Evolutionary conservation across 768 basidiomycete genomes (phyloP).

Genomic region (Leucogyrophana mollusca): DNA sequence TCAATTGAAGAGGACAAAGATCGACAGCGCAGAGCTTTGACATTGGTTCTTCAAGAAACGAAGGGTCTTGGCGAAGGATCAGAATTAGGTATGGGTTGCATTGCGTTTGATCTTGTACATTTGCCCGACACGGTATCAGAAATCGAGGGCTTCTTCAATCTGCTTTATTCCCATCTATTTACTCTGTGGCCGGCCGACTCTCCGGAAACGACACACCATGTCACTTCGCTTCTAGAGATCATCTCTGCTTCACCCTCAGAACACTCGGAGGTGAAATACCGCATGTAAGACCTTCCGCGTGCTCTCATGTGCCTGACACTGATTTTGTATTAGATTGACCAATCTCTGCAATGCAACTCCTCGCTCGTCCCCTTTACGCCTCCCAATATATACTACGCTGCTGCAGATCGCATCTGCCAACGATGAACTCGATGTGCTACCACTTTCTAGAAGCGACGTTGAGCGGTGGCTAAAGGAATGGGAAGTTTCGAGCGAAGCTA

Average conservation of each 20-base stretch:
- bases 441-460: slow-evolving; percentile 58
- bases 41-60: slow-evolving; percentile 57
- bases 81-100: slow-evolving; percentile 60
- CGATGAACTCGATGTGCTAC: slow-evolving; percentile 61
- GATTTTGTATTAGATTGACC: slow-evolving; percentile 51
- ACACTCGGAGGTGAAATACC: slow-evolving; percentile 64
- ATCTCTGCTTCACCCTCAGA: slow-evolving; percentile 56
- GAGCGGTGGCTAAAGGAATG: slow-evolving; percentile 80
- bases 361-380: slow-evolving; percentile 61
- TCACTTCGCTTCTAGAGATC: slow-evolving; percentile 48
- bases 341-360: slow-evolving; percentile 81
- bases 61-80: slow-evolving; percentile 73
- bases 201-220: slow-evolving; percentile 50
- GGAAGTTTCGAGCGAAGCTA: slow-evolving; percentile 62
- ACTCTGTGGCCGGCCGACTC: slow-evolving; percentile 55
- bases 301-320: not conserved
- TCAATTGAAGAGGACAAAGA: slow-evolving; percentile 54
- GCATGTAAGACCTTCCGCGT: slow-evolving; percentile 47
- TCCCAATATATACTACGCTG: slow-evolving; percentile 60
- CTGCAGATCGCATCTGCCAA: slow-evolving; percentile 58
- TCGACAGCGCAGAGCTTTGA: slow-evolving; percentile 54
- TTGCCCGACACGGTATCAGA: slow-evolving; percentile 37
- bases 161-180: slow-evolving; percentile 73
- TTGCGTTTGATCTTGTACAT: not conserved
- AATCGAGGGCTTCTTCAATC: slow-evolving; percentile 87